A percentile compares a stretch with the other conserved stretches of the same genome.
Conservation (phyloP, 768 basidiomycete species). For the Naganishia antarctica region DNA sequence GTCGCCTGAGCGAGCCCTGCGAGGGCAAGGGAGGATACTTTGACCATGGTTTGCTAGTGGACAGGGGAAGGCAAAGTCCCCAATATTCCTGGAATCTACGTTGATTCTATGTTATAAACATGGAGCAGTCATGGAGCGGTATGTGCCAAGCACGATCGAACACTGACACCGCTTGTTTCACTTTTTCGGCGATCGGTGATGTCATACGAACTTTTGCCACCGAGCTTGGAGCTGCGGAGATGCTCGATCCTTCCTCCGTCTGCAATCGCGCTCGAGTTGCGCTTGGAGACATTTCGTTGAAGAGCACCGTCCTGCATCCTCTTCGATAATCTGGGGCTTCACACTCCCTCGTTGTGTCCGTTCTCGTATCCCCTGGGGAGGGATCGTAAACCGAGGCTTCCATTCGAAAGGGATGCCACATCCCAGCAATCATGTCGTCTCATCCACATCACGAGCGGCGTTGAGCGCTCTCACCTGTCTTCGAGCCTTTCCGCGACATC, state of each 20-base stretch:
- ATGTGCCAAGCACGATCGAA: no score
- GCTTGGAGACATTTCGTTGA: no score
- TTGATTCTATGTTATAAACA: no score
- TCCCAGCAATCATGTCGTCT: not conserved
- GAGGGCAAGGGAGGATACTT: slow-evolving; percentile 8
- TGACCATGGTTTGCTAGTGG: not conserved
- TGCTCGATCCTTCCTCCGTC: no score
- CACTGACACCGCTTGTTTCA: not conserved
- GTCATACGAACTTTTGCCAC: not conserved
- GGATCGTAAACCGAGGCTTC: no score
- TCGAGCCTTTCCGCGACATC: not conserved
- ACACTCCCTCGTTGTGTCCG: no score
- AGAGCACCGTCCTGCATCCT: no score
- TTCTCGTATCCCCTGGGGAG: no score
- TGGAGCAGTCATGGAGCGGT: no score
- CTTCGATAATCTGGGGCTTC: no score
- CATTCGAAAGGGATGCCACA: not conserved
- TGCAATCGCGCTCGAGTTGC: no score
- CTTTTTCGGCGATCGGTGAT: not conserved
- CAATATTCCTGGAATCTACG: not conserved
- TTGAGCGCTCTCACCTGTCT: not conserved
- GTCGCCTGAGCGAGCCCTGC: not conserved
- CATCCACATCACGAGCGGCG: not conserved
- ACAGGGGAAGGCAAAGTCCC: not conserved
- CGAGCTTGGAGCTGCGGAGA: no score